phyloP scores from a whole-genome alignment of 169 alveolate species.

The Perkinsus marinus region DNA sequence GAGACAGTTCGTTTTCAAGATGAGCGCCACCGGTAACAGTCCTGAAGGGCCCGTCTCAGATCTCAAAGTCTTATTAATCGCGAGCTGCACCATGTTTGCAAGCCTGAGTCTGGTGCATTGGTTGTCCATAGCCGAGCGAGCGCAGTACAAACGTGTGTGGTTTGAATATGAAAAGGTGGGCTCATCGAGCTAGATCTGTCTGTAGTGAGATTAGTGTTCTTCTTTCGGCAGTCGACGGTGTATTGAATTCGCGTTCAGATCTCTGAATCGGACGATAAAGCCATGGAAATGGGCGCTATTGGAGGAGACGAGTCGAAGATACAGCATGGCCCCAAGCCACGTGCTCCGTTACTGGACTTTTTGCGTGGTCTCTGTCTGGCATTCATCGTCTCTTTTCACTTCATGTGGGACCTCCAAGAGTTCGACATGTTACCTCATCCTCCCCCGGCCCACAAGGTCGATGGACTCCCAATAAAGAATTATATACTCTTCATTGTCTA shows the following conservation, averaged over 20 bases:
- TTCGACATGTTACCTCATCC: not conserved
- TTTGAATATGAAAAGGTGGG: not conserved
- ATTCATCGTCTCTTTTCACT: not conserved
- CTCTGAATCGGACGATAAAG: not conserved
- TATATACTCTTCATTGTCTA: not conserved
- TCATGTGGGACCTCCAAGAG: not conserved
- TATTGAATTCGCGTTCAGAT: too few species aligned
- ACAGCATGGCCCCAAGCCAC: not conserved
- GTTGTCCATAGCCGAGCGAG: not conserved
- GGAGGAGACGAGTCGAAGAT: not conserved
- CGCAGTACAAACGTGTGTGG: not conserved
- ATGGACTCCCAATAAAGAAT: not conserved
- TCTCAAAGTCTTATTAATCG: not conserved
- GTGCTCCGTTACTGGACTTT: not conserved
- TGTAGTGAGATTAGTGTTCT: too few species aligned
- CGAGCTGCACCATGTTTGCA: not conserved
- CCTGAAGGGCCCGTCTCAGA: not conserved
- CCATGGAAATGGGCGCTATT: not conserved
- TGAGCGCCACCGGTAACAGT: not conserved
- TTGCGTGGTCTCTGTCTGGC: not conserved
- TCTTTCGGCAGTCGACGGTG: too few species aligned
- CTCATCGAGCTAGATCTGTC: not conserved
- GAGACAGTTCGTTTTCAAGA: not conserved
- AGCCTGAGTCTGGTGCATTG: not conserved
- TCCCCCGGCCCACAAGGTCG: not conserved